Evolutionary conservation across 2,329 filamentous ascomycete genomes (phyloP).

Genomic region (Pseudogymnoascus pannorum): DNA sequence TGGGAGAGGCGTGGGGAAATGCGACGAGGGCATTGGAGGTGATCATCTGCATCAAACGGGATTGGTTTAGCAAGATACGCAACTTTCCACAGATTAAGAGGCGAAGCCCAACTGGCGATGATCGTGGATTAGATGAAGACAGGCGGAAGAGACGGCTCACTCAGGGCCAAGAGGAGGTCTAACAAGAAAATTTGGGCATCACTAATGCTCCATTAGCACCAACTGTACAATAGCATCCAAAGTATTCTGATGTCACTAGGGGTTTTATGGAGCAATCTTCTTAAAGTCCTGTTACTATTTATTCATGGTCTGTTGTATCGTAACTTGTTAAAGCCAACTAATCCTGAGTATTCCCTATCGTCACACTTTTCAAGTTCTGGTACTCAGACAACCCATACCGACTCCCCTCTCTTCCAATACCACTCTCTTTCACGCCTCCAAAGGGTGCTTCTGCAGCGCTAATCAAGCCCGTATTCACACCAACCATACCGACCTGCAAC

Average conservation of each 20-base stretch:
- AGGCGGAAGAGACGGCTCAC: slow-evolving; percentile 11
- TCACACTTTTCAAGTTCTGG: slow-evolving; percentile 61
- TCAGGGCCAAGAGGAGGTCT: background rate
- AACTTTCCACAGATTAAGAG: slow-evolving; percentile 10
- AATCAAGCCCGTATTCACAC: slow-evolving; percentile 51
- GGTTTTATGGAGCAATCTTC: background rate
- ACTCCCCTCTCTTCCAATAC: slow-evolving; percentile 72
- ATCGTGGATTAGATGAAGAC: background rate
- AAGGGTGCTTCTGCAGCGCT: slow-evolving; percentile 38
- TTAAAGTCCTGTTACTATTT: background rate
- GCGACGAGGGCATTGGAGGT: slow-evolving; percentile 11
- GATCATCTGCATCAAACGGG: slow-evolving; percentile 13
- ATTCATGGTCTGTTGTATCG: background rate
- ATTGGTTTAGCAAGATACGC: slow-evolving; percentile 11
- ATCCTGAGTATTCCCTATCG: background rate
- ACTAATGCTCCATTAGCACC: background rate
- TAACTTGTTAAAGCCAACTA: background rate
- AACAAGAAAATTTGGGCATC: background rate
- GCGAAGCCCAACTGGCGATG: background rate
- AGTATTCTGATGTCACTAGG: background rate
- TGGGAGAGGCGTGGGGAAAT: slow-evolving; percentile 11
- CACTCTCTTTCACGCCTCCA: slow-evolving; percentile 75
- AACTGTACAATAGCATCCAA: background rate
- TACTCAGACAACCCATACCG: slow-evolving; percentile 74
- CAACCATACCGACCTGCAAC: slow-evolving; percentile 63